These are phyloP conservation scores for Mucor piriformis DNA, from an alignment of 371 early-diverging fungal species.

Conservation along the genomic window DNA sequence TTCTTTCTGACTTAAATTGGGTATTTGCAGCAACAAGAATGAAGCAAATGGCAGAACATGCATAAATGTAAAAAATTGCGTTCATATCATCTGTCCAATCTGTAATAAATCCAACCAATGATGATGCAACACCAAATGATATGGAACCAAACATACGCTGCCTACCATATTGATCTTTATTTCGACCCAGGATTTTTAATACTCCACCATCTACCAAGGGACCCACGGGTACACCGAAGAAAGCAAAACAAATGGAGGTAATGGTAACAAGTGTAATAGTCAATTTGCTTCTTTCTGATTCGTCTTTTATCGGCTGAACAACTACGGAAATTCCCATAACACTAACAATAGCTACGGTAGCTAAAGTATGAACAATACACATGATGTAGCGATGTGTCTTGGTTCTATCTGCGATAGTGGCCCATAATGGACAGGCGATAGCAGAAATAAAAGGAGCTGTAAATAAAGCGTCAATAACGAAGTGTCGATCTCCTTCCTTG, in stretches of 20 bases:
- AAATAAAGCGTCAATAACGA: neutral
- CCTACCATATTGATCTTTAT: constrained; percentile 55
- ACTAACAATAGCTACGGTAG: constrained; percentile 55
- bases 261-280: constrained; percentile 45
- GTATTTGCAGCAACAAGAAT: constrained; percentile 49
- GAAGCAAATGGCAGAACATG: constrained; percentile 45
- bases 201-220: constrained; percentile 59
- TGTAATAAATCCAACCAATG: constrained; percentile 48
- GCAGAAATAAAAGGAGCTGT: constrained; percentile 58
- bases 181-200: constrained; percentile 49
- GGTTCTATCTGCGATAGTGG: constrained; percentile 53
- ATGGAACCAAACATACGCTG: constrained; percentile 61
- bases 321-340: constrained; percentile 55
- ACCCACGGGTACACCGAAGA: constrained; percentile 55
- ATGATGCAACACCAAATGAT: constrained; percentile 52
- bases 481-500: neutral
- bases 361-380: constrained; percentile 55
- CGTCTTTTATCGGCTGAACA: constrained; percentile 36
- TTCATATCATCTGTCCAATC: constrained; percentile 57
- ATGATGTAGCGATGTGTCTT: constrained; percentile 54
- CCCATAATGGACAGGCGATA: constrained; percentile 57
- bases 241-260: constrained; percentile 55
- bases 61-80: constrained; percentile 54
- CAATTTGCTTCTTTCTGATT: constrained; percentile 28
- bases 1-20: constrained; percentile 48